These are phyloP conservation scores for Mucor piriformis DNA, from an alignment of 371 early-diverging fungal species.

Conservation along the genomic window DNA sequence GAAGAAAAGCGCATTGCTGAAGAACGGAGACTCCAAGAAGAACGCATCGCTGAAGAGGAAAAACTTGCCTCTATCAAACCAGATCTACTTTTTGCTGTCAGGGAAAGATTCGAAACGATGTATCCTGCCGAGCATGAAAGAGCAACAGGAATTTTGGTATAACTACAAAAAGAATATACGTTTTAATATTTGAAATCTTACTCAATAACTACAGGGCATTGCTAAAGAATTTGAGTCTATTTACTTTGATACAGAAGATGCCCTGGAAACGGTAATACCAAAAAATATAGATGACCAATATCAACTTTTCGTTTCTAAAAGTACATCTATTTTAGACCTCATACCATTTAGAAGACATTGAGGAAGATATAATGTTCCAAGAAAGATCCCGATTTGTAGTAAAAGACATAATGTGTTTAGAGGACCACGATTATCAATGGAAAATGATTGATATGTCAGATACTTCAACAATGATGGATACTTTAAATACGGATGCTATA, in stretches of 20 bases:
- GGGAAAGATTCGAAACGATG: background rate
- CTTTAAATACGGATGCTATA: background rate
- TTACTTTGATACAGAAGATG: slow-evolving; percentile 22
- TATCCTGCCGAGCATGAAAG: background rate
- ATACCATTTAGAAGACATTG: background rate
- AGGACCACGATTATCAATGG: background rate
- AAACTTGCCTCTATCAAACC: slow-evolving; percentile 10
- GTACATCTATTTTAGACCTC: background rate
- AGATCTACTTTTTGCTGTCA: background rate
- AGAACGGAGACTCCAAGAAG: background rate
- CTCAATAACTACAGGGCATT: background rate
- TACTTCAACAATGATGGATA: background rate
- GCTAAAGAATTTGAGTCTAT: slow-evolving; percentile 17
- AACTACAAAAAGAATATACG: too few species aligned
- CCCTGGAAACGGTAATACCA: slow-evolving; percentile 8
- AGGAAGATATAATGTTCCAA: background rate
- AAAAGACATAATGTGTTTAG: background rate
- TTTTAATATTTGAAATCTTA: too few species aligned
- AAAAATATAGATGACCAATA: background rate
- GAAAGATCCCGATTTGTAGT: background rate
- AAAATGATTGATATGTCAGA: background rate
- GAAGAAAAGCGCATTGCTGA: background rate
- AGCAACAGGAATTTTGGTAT: background rate
- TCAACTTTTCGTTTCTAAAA: background rate
- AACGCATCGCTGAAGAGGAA: background rate